A percentile compares a stretch with the other conserved stretches of the same genome.
Evolutionary conservation across 805 yeast species (phyloP).

Genomic region (Pichia gijzeniarum): DNA sequence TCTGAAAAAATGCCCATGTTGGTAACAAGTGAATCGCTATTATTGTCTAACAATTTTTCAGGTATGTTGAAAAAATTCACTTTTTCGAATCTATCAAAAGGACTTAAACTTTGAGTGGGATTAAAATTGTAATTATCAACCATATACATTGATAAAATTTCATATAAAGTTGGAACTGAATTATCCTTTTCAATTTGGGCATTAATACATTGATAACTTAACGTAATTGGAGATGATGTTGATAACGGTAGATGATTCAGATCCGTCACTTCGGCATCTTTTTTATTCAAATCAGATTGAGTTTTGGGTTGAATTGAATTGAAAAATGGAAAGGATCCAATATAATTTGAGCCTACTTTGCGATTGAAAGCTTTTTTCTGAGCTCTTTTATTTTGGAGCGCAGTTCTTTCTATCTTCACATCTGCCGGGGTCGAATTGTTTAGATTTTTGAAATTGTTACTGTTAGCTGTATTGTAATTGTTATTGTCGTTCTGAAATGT

Average conservation of each 20-base stretch:
- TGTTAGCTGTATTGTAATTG: background rate
- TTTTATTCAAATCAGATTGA: constrained; percentile 19
- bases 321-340: constrained; percentile 7
- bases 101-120: constrained; percentile 36
- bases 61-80: constrained; percentile 67
- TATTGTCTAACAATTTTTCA: constrained; percentile 42
- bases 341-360: constrained; percentile 5
- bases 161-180: constrained; percentile 51
- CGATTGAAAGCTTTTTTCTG: constrained; percentile 10
- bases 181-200: constrained; percentile 53
- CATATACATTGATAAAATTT: constrained; percentile 50
- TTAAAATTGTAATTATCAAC: constrained; percentile 63
- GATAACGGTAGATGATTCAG: constrained; percentile 44
- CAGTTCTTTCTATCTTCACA: constrained; percentile 19
- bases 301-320: constrained; percentile 2
- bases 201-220: constrained; percentile 60
- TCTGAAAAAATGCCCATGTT: constrained; percentile 82
- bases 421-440: constrained; percentile 3
- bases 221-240: constrained; percentile 44
- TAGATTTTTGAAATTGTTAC: background rate
- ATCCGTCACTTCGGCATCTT: constrained; percentile 4
- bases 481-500: too few species aligned
- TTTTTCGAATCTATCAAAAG: constrained; percentile 72
- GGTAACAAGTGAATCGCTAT: constrained; percentile 37
- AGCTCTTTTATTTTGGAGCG: constrained; percentile 26